phyloP scores from a whole-genome alignment of 805 yeast species.

The Kurtzmaniella fragi region DNA sequence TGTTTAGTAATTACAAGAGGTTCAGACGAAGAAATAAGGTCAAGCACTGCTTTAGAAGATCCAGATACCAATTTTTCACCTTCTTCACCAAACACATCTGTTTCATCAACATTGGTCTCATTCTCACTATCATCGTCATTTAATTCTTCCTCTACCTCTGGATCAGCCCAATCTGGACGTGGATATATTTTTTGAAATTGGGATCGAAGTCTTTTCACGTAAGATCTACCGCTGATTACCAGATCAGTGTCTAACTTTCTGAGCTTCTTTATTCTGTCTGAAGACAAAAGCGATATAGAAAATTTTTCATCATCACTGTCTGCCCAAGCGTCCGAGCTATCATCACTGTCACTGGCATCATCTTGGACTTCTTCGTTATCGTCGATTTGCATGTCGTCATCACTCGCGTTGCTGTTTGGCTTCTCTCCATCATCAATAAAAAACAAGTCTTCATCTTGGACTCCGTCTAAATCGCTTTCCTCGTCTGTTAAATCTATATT shows the following conservation, averaged over 20 bases:
- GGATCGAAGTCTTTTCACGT: slow-evolving; percentile 58
- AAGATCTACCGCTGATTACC: slow-evolving; percentile 52
- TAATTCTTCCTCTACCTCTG: slow-evolving; percentile 19
- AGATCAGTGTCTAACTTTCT: slow-evolving; percentile 56
- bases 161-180: slow-evolving; percentile 70
- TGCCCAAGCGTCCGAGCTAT: slow-evolving; percentile 52
- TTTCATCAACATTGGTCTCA: slow-evolving; percentile 19
- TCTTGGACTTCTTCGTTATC: slow-evolving; percentile 32
- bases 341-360: slow-evolving; percentile 23
- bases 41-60: slow-evolving; percentile 26
- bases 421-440: slow-evolving; percentile 41
- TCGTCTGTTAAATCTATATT: slow-evolving; percentile 19
- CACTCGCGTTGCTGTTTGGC: slow-evolving; percentile 14
- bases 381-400: slow-evolving; percentile 23
- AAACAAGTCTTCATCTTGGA: slow-evolving; percentile 38
- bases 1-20: slow-evolving; percentile 40
- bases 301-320: slow-evolving; percentile 89
- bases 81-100: slow-evolving; percentile 12
- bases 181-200: slow-evolving; percentile 77
- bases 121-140: slow-evolving; percentile 11
- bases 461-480: slow-evolving; percentile 24
- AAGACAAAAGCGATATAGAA: slow-evolving; percentile 51
- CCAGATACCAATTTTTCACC: slow-evolving; percentile 8
- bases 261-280: slow-evolving; percentile 66
- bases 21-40: slow-evolving; percentile 25